These are phyloP conservation scores for Millerozyma acaciae DNA, from an alignment of 805 yeast genomes.

Conservation along the genomic window DNA sequence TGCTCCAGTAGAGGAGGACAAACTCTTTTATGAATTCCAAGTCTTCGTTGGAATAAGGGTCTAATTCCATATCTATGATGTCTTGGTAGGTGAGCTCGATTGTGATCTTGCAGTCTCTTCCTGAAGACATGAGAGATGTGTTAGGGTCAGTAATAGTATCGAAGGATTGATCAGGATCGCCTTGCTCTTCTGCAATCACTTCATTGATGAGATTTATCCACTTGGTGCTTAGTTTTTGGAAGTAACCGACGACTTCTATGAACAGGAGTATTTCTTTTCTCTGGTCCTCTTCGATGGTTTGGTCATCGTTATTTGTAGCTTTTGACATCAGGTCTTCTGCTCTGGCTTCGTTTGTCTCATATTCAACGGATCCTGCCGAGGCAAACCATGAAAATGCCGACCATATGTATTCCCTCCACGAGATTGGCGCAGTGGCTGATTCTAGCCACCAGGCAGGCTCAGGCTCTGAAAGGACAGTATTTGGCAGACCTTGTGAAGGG, in stretches of 20 bases:
- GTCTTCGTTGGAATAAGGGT: conserved; percentile 39
- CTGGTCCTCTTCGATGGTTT: conserved; percentile 2
- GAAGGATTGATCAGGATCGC: conserved; percentile 7
- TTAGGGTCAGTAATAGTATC: conserved; percentile 3
- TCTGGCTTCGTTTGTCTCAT: conserved; percentile 3
- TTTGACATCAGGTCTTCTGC: conserved; percentile 2
- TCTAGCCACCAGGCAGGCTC: conserved; percentile 44
- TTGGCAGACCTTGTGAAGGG: neutral
- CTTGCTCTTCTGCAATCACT: conserved; percentile 27
- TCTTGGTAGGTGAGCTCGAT: conserved; percentile 40
- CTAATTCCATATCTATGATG: conserved; percentile 39
- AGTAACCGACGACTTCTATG: conserved; percentile 32
- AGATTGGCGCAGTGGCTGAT: conserved; percentile 42
- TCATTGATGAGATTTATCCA: conserved; percentile 35
- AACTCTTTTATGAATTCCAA: conserved; percentile 33
- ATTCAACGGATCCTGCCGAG: conserved; percentile 59
- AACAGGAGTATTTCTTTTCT: conserved; percentile 10
- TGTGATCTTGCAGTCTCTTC: conserved; percentile 14
- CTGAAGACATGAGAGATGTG: neutral
- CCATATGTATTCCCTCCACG: conserved; percentile 61
- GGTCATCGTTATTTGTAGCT: conserved; percentile 3
- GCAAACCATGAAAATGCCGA: conserved; percentile 85
- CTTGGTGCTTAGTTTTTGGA: conserved; percentile 37
- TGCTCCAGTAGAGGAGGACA: conserved; percentile 32
- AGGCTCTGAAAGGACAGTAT: conserved; percentile 6